Evolutionary conservation across 2,329 filamentous ascomycete genomes (phyloP).

Genomic region (Orbilia ellipsospora): DNA sequence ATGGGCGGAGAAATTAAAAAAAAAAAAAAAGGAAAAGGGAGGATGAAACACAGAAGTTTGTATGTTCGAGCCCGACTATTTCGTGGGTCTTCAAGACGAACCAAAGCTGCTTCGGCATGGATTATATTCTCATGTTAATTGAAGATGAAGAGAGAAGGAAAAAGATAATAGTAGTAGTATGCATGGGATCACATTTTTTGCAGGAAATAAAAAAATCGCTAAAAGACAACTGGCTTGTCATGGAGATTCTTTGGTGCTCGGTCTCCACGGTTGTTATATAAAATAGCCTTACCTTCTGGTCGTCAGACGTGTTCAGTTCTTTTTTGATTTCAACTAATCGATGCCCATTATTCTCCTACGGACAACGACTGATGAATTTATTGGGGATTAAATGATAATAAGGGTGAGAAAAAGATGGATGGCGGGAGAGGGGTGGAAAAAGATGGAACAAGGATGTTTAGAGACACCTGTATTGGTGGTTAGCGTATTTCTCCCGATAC

Average conservation of each 20-base stretch:
- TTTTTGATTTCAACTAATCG: neutral
- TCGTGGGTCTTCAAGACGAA: constrained; percentile 8
- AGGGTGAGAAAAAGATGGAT: neutral
- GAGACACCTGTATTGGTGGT: constrained; percentile 32
- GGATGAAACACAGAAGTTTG: neutral
- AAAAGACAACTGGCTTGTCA: constrained; percentile 51
- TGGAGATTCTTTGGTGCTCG: constrained; percentile 45
- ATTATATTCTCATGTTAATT: constrained; percentile 39
- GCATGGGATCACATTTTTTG: constrained; percentile 38
- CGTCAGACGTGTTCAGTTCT: constrained; percentile 16
- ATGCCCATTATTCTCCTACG: neutral
- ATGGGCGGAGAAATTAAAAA: constrained; percentile 17
- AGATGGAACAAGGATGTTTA: constrained; percentile 13
- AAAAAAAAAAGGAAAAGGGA: constrained; percentile 6
- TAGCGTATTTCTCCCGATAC: neutral
- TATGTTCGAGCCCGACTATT: constrained; percentile 4
- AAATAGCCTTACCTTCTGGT: constrained; percentile 50
- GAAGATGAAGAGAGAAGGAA: constrained; percentile 9
- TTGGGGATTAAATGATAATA: neutral
- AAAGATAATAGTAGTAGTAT: constrained; percentile 33
- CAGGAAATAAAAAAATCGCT: constrained; percentile 49
- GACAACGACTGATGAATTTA: too few relatives aligned
- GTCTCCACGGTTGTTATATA: constrained; percentile 39
- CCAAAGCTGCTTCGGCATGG: constrained; percentile 2
- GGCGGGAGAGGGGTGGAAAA: neutral